phyloP scores from a whole-genome alignment of 441 rosid species.

The Jatropha podagrica region DNA sequence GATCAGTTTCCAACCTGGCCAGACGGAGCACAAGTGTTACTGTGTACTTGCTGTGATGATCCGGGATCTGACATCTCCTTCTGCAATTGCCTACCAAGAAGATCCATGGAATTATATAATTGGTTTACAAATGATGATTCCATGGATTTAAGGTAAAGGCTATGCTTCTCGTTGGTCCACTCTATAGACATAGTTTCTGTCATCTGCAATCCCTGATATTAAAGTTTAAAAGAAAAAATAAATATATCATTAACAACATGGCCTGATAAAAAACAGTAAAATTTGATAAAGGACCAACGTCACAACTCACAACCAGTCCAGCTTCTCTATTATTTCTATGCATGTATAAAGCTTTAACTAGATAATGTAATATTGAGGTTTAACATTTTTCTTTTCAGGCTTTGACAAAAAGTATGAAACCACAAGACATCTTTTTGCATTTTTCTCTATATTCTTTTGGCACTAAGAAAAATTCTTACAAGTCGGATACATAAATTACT shows the following conservation, averaged over 20 bases:
- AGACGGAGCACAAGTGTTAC: constrained; percentile 28
- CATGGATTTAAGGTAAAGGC: constrained; percentile 55
- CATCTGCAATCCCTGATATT: constrained; percentile 36
- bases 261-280: background rate
- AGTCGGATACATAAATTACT: background rate
- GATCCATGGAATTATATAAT: constrained; percentile 45
- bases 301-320: background rate
- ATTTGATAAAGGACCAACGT: constrained; percentile 1
- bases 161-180: constrained; percentile 91
- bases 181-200: constrained; percentile 33
- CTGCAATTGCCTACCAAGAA: constrained; percentile 29
- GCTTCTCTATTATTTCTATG: background rate
- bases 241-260: background rate
- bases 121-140: constrained; percentile 82
- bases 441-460: background rate
- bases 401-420: no score
- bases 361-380: no score
- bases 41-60: constrained; percentile 25
- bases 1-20: constrained; percentile 45
- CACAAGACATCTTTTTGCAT: no score
- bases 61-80: constrained; percentile 27
- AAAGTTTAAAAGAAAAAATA: background rate
- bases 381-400: no score
- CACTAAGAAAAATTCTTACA: background rate
- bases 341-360: background rate